Base-by-base conservation (phyloP, 768 basidiomycete species). In the Coprinopsis marcescibilis region DNA sequence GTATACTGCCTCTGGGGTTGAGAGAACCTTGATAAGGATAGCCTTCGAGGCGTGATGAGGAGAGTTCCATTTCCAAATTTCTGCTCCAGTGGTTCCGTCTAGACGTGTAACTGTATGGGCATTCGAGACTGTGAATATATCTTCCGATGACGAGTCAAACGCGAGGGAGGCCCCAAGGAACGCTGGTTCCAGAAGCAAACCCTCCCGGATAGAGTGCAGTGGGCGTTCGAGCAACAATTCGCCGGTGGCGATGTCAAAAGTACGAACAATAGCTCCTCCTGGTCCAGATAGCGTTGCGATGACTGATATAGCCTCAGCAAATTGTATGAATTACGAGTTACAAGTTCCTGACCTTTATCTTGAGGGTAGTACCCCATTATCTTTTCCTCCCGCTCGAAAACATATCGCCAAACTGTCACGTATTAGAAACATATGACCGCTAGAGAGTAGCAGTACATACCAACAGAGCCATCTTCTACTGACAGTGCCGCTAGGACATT, bases 401-500 rank as follows among this genome's bases (percentile, higher is more conserved):
- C 63, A 63, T 87, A 77, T 63, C 93, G 75, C 93, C 93, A 96
- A 15, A 71, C 89, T 90, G 53, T 39, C 20, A 11, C 23, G 44
- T 42, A 30, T 47, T 48, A 51, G 30, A 52, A 30, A 17, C 38
- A n/a, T 37, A 48, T 42, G 40, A 43, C 6, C 11, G 38, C 21
- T 29, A 11, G 17, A 30, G 21, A 14, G 29, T 14, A 5, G 19
- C 11, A 7, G 15, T 14, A 62, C 79, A 52, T 60, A 92, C 92
- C 81, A 59, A 93, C 65, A 40, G 72, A 72, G 1, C 92, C 91
- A 54, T 84, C 76, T 7, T 71, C 67, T 5, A 77, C 73, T 57
- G 84, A 72, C 48, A 95, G 53, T 1, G 79, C 87, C 1, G 84
- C 89, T 20, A 95, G 65, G 0, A 94, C 83, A 62, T 93, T 94